These are phyloP conservation scores for Mortierella claussenii DNA, from an alignment of 192 early-diverging fungal genomes.

Conservation along the genomic window DNA sequence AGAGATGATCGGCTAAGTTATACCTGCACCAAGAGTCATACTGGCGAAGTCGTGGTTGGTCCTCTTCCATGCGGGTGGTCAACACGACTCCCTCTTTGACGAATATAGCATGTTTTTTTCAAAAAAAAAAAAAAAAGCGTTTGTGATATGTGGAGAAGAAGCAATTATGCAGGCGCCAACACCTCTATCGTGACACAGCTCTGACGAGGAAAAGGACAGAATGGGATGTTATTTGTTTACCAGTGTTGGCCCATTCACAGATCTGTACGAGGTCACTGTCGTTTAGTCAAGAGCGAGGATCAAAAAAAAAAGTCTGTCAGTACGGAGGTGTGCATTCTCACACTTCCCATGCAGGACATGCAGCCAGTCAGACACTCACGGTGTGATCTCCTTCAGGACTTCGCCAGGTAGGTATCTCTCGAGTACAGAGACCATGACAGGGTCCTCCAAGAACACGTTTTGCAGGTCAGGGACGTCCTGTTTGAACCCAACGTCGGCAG, in stretches of 20 bases:
- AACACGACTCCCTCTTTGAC: constrained; percentile 61
- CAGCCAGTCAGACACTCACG: constrained; percentile 58
- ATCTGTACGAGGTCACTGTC: constrained; percentile 42
- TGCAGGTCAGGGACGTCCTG: constrained; percentile 41
- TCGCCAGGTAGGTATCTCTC: constrained; percentile 56
- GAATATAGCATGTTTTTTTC: too few relatives aligned
- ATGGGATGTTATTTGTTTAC: too few relatives aligned
- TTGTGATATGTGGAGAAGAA: too few relatives aligned
- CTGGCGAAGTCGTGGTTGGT: constrained; percentile 72
- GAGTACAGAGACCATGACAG: constrained; percentile 60
- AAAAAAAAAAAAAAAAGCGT: too few relatives aligned
- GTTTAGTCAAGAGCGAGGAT: neutral
- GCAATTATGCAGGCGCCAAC: too few relatives aligned
- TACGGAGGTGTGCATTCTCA: too few relatives aligned
- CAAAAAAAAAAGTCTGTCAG: neutral
- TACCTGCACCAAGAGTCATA: constrained; percentile 74
- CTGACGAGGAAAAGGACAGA: too few relatives aligned
- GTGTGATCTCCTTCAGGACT: constrained; percentile 54
- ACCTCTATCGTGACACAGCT: too few relatives aligned
- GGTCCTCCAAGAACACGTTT: constrained; percentile 54
- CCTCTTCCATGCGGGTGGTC: constrained; percentile 62
- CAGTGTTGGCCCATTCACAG: constrained; percentile 45
- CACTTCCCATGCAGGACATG: too few relatives aligned
- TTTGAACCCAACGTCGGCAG: constrained; percentile 40
- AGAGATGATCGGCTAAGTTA: neutral